These are phyloP conservation scores for Solanum neorickii DNA, from an alignment of 257 asterid species.

Conservation along the genomic window DNA sequence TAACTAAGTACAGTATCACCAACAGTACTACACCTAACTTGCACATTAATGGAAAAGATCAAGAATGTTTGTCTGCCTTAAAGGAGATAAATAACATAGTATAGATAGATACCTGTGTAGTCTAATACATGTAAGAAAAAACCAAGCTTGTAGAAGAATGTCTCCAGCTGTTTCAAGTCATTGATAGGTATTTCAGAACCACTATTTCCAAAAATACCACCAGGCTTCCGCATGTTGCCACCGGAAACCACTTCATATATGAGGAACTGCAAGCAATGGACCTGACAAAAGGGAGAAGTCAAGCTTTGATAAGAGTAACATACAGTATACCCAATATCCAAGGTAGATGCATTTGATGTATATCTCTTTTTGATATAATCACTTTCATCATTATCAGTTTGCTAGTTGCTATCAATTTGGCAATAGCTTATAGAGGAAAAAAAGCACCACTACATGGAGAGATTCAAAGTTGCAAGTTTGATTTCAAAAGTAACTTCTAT, in stretches of 20 bases:
- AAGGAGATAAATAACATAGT: neutral
- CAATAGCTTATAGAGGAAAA: neutral
- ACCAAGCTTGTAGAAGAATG: conserved; percentile 98
- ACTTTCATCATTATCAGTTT: neutral
- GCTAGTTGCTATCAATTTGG: neutral
- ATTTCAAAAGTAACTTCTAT: neutral
- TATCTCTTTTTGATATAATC: neutral
- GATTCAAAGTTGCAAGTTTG: neutral
- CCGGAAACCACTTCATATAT: conserved; percentile 99
- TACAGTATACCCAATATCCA: neutral
- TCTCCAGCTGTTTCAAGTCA: conserved; percentile 89
- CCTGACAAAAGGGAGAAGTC: conserved; percentile 27
- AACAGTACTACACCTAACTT: neutral
- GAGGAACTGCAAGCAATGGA: conserved; percentile 95
- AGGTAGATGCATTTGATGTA: neutral
- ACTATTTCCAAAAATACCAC: conserved; percentile 93
- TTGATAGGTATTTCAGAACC: conserved; percentile 90
- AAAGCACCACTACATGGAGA: neutral
- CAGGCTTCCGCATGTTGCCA: conserved; percentile 95
- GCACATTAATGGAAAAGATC: neutral
- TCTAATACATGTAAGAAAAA: conserved; percentile 89
- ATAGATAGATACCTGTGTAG: conserved; percentile 54
- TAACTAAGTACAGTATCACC: neutral
- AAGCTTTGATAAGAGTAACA: neutral
- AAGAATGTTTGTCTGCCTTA: neutral